phyloP scores from a whole-genome alignment of 805 yeast genomes.

The Starmerella potacharoeniae region DNA sequence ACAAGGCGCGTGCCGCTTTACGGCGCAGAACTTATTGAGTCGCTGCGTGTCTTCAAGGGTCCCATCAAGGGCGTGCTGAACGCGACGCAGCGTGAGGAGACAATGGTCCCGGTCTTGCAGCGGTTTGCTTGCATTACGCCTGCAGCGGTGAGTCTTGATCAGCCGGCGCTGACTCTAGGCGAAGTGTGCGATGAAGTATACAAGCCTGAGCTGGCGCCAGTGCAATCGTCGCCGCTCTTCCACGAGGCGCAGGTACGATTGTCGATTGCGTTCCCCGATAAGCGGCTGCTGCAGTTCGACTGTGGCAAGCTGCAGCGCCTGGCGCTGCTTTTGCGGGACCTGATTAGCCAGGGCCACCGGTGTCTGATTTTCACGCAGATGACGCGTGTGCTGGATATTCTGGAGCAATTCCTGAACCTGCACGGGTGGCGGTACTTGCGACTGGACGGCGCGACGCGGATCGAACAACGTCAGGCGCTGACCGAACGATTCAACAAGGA shows the following conservation, averaged over 20 bases:
- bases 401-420: constrained; percentile 85
- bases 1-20: constrained; percentile 56
- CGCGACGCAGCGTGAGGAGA: constrained; percentile 27
- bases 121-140: constrained; percentile 85
- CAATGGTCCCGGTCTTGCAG: constrained; percentile 45
- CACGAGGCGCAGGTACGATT: constrained; percentile 76
- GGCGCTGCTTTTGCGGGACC: constrained; percentile 59
- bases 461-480: constrained; percentile 88
- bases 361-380: constrained; percentile 94
- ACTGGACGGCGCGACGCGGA: constrained; percentile 92
- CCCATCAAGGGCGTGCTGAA: constrained; percentile 18
- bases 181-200: not conserved
- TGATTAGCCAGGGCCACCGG: constrained; percentile 80
- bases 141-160: constrained; percentile 62
- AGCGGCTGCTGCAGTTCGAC: constrained; percentile 80
- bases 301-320: constrained; percentile 91
- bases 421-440: constrained; percentile 93
- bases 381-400: constrained; percentile 89
- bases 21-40: constrained; percentile 44
- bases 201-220: constrained; percentile 20
- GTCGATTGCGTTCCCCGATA: constrained; percentile 93
- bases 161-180: constrained; percentile 30
- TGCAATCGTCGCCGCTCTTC: constrained; percentile 41
- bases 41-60: constrained; percentile 20
- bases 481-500: constrained; percentile 91